Evolutionary conservation across 1,284 basidiomycete genomes (phyloP).

Genomic region (Rhodofomes roseus): DNA sequence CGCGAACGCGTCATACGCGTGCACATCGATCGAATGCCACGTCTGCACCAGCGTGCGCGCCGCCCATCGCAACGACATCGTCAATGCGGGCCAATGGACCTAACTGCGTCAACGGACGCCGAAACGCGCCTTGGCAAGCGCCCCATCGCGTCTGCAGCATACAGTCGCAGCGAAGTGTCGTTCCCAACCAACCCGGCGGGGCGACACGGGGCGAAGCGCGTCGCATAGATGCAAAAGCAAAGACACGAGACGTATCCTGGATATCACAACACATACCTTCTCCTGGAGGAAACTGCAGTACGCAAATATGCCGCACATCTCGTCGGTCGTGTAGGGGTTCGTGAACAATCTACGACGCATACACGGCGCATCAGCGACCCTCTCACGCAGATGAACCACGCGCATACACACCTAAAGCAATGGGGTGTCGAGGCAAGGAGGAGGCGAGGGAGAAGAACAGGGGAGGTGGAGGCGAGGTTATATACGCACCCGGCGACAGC

Average conservation of each 20-base stretch:
- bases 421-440: neutral
- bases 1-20: neutral
- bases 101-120: neutral
- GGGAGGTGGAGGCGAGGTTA: neutral
- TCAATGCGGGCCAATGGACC: neutral
- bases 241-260: too few relatives aligned
- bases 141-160: neutral
- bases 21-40: neutral
- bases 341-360: neutral
- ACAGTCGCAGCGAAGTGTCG: neutral
- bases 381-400: neutral
- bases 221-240: neutral
- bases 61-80: neutral
- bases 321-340: neutral
- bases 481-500: constrained; percentile 2
- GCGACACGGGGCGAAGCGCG: neutral
- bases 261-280: constrained; percentile 56
- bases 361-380: neutral
- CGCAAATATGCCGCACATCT: constrained; percentile 93
- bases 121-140: neutral
- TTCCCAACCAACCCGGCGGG: too few relatives aligned
- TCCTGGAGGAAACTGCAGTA: constrained; percentile 94
- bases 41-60: neutral
- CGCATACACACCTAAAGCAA: neutral
- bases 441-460: neutral